These are phyloP conservation scores for Xylariaceae sp. DNA, from an alignment of 2,329 filamentous ascomycete genomes.

Conservation along the genomic window DNA sequence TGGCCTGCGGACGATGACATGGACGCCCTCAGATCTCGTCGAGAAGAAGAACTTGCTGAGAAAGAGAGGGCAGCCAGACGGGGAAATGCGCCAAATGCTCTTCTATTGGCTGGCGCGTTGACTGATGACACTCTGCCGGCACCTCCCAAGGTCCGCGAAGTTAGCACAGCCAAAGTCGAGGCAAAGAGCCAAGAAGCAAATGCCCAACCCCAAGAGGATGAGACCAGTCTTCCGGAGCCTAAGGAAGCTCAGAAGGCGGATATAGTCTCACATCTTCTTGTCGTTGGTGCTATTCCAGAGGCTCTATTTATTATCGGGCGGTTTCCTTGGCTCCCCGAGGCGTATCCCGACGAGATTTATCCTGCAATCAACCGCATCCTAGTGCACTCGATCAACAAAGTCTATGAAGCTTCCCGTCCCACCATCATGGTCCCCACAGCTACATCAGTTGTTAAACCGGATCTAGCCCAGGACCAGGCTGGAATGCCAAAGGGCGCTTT, in stretches of 20 bases:
- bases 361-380: conserved; percentile 76
- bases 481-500: conserved; percentile 65
- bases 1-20: conserved; percentile 82
- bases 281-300: conserved; percentile 88
- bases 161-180: conserved; percentile 45
- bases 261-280: conserved; percentile 77
- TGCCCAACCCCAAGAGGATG: conserved; percentile 43
- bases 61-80: conserved; percentile 66
- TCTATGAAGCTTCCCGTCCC: conserved; percentile 47
- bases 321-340: conserved; percentile 87
- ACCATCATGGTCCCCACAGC: conserved; percentile 31
- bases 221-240: conserved; percentile 59
- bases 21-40: conserved; percentile 64
- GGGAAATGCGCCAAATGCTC: conserved; percentile 71
- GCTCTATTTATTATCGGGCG: conserved; percentile 86
- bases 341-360: conserved; percentile 73
- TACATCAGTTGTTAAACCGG: conserved; percentile 32
- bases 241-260: conserved; percentile 77
- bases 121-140: conserved; percentile 68
- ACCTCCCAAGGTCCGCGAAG: conserved; percentile 47
- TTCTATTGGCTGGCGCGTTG: conserved; percentile 80
- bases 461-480: conserved; percentile 55
- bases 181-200: conserved; percentile 44
- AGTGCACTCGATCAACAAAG: conserved; percentile 72
- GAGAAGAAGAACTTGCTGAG: conserved; percentile 71